Conservation (phyloP, 2,329 filamentous ascomycete genomes). For the Fusarium pininemorale region DNA sequence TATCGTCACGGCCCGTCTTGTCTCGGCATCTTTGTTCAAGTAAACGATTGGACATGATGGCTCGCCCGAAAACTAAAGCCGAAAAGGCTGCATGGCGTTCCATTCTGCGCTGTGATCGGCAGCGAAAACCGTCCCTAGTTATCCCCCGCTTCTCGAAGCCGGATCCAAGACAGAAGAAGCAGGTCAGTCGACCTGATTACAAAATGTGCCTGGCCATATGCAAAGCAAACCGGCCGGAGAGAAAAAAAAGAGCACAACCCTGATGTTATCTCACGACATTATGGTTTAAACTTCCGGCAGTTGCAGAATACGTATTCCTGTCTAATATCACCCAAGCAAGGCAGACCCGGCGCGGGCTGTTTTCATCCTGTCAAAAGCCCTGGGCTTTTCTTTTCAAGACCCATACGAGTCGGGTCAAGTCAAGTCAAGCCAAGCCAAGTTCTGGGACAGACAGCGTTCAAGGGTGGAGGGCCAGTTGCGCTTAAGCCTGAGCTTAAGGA, state of each 20-base stretch:
- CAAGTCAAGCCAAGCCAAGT: background rate
- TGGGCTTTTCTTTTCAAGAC: background rate
- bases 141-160: slow-evolving; percentile 38
- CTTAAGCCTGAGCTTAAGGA: slow-evolving; percentile 29
- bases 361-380: slow-evolving; percentile 1
- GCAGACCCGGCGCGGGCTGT: background rate
- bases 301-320: slow-evolving; percentile 11
- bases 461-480: slow-evolving; percentile 25
- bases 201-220: background rate
- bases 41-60: slow-evolving; percentile 8
- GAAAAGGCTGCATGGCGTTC: slow-evolving; percentile 31
- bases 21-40: slow-evolving; percentile 27
- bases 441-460: slow-evolving; percentile 19
- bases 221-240: background rate
- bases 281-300: slow-evolving; percentile 13
- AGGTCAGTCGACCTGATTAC: slow-evolving; percentile 6
- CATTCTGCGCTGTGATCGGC: slow-evolving; percentile 29
- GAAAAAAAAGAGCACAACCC: background rate
- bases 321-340: slow-evolving; percentile 11
- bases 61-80: slow-evolving; percentile 11
- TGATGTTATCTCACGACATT: background rate
- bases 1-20: slow-evolving; percentile 29
- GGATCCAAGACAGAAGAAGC: slow-evolving; percentile 23
- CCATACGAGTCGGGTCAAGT: slow-evolving; percentile 3
- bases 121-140: slow-evolving; percentile 15